Evolutionary conservation across 352 stramenopile genomes (phyloP).

Genomic region (Phytophthora pistaciae): DNA sequence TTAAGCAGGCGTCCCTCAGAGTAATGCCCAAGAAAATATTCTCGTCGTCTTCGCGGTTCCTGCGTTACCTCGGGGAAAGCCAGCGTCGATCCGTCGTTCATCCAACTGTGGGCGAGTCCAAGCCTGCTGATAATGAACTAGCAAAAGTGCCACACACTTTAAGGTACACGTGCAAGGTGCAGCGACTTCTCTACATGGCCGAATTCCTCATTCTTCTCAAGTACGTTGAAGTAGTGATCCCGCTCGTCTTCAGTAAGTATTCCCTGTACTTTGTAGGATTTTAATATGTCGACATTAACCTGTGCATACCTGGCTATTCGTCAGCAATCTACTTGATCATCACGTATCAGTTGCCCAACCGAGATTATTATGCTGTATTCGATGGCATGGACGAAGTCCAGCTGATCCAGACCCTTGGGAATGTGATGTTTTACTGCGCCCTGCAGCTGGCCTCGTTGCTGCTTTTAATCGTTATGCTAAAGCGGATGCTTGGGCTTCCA

Average conservation of each 20-base stretch:
- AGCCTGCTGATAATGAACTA: neutral
- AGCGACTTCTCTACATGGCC: neutral
- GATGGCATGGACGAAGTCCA: neutral
- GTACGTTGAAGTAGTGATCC: neutral
- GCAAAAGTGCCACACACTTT: neutral
- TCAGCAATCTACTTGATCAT: neutral
- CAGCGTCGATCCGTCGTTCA: neutral
- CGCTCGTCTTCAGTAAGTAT: neutral
- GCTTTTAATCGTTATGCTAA: neutral
- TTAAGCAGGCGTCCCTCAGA: neutral
- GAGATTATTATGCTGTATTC: neutral
- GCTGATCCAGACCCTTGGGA: neutral
- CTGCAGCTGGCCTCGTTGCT: neutral
- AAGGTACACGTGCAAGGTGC: neutral
- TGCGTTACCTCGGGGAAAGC: neutral
- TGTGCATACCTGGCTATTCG: no score
- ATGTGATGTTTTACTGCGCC: neutral
- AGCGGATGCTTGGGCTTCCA: neutral
- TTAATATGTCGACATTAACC: no score
- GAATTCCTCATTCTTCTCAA: neutral
- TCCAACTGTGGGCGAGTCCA: neutral
- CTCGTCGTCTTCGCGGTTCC: neutral
- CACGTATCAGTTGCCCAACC: neutral
- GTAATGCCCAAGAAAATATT: neutral
- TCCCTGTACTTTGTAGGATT: no score